Evolutionary conservation across 768 basidiomycete species (phyloP), one percentile per base, ranked within the genome.

Genomic region (Zangia roseola): DNA sequence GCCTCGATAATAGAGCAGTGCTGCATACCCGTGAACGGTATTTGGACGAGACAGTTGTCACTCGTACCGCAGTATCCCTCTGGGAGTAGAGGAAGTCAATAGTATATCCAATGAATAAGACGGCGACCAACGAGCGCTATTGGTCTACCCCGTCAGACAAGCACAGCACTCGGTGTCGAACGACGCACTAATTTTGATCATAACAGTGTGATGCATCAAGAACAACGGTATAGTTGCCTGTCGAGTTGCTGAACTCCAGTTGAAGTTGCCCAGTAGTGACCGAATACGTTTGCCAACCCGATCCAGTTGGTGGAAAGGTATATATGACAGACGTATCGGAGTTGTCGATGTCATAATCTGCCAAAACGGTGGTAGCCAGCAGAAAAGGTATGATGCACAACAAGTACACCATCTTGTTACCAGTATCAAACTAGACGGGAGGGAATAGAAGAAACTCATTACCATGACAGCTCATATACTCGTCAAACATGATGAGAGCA

Each of bases 261-360:
- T 10, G 7, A 26, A 26, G 26, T 26, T 26, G 26, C 26, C 7
- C 26, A 26, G 46, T 50, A 4, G 2, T 2, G 24, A 33, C 33
- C 4, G 54, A 49, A 19, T 43, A 57, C 13, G 40, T 37, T 34
- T 43, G 14, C 62, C 62, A 63, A 8, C 26, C 9, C 7, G 26
- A 26, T 26, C 57, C 57, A 41, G 30, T 53, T 6, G 62, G 47
- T 6, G 60, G 36, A 49, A 52, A 47, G n/a, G 59, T 25, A 42
- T 62, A 65, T 16, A 17, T 0, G 28, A 63, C 38, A 12, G 63
- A 59, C 14, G 49, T 25, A 16, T 65, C 53, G 19, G 54, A 44
- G 33, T 63, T 62, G 49, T 65, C 63, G 19, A 59, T 43, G 30
- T 56, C 26, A 42, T 59, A 63, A 28, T 63, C 49, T 26, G 57